Conservation (phyloP, 1,139 yeast species). For the Wickerhamiella infanticola region DNA sequence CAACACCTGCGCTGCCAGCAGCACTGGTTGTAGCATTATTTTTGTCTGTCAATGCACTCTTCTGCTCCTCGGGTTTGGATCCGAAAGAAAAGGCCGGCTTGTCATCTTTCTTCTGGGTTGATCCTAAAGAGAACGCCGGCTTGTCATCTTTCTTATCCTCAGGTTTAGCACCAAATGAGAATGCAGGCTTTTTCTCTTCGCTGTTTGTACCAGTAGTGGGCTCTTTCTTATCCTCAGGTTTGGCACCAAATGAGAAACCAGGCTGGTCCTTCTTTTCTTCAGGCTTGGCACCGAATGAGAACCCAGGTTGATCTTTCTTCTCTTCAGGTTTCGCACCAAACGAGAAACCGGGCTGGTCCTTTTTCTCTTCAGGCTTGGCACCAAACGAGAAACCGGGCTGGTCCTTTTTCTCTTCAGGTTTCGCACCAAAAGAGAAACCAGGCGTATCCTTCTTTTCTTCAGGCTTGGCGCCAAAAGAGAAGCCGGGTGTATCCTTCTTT, state of each 20-base stretch:
- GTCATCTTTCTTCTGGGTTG: constrained; percentile 11
- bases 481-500: constrained; percentile 7
- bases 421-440: constrained; percentile 7
- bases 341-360: constrained; percentile 11
- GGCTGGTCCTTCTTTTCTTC: constrained; percentile 6
- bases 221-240: constrained; percentile 1
- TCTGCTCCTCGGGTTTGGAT: constrained; percentile 10
- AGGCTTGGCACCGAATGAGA: constrained; percentile 15
- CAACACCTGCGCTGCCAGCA: constrained; percentile 9
- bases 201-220: constrained; percentile 8
- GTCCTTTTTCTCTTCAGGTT: constrained; percentile 14
- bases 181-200: constrained; percentile 16
- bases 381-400: constrained; percentile 6
- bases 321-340: constrained; percentile 15
- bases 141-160: constrained; percentile 7
- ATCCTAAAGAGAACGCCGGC: constrained; percentile 8
- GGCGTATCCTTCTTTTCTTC: constrained; percentile 14
- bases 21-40: constrained; percentile 2
- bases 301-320: constrained; percentile 7
- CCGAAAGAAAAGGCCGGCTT: constrained; percentile 17
- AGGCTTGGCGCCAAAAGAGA: constrained; percentile 15
- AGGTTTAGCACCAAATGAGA: constrained; percentile 14
- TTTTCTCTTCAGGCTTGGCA: constrained; percentile 11
- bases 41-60: constrained; percentile 1
- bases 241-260: constrained; percentile 6